phyloP scores from a whole-genome alignment of 1,284 basidiomycete genomes.

The Leccinum griseonigrum region DNA sequence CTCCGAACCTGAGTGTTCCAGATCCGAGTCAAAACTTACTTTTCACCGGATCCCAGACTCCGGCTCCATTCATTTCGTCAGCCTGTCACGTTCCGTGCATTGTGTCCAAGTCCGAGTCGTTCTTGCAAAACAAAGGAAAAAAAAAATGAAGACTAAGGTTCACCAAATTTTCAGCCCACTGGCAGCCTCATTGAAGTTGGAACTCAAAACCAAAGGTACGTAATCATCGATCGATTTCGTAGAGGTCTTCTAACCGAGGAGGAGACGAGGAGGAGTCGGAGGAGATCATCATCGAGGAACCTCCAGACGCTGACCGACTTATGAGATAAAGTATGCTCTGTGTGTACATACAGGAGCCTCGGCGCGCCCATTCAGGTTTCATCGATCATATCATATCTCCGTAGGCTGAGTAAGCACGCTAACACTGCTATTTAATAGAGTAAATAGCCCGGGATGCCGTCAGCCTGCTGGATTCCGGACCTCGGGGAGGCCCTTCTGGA shows the following conservation, averaged over 20 bases:
- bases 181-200: neutral
- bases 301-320: neutral
- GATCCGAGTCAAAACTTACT: neutral
- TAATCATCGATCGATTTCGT: neutral
- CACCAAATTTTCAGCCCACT: too few species aligned
- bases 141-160: neutral
- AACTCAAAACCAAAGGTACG: neutral
- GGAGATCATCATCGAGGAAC: neutral
- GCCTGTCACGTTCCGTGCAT: neutral
- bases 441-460: neutral
- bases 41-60: neutral
- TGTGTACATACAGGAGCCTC: neutral
- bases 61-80: neutral
- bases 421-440: neutral
- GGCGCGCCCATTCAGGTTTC: neutral
- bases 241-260: too few species aligned
- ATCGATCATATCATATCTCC: slow-evolving; percentile 5
- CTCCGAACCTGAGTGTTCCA: neutral
- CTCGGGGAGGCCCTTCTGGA: neutral
- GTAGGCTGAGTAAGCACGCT: neutral
- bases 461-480: neutral
- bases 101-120: neutral
- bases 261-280: neutral
- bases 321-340: neutral
- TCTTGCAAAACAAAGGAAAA: neutral